Evolutionary conservation across 164 flowering plant genomes (phyloP).

Genomic region (Cinnamomum micranthum): DNA sequence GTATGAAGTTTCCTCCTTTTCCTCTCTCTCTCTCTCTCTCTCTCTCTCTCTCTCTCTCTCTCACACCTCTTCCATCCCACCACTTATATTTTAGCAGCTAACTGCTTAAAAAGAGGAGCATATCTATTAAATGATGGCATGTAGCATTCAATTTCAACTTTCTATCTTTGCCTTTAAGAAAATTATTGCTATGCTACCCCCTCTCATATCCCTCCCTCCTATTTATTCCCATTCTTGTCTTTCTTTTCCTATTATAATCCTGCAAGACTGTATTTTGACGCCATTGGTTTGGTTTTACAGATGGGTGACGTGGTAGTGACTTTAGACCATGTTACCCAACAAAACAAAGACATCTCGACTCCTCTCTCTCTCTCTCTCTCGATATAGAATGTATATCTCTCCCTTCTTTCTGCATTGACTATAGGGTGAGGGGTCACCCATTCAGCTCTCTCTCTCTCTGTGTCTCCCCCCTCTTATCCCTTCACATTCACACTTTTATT

Average conservation of each 20-base stretch:
- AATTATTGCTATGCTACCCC: background rate
- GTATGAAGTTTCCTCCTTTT: background rate
- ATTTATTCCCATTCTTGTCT: background rate
- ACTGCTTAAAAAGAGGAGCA: constrained; percentile 5
- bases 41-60: constrained; percentile 14
- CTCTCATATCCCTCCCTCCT: background rate
- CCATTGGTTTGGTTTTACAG: constrained; percentile 5
- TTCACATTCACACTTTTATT: constrained; percentile 4
- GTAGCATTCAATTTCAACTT: constrained; percentile 1
- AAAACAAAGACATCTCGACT: background rate
- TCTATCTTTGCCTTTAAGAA: background rate
- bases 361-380: background rate
- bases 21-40: constrained; percentile 5
- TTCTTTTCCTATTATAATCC: background rate
- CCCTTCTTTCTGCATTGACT: background rate
- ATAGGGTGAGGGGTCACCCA: background rate
- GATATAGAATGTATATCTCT: background rate
- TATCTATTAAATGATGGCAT: background rate
- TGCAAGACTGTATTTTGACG: constrained; percentile 3
- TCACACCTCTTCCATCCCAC: constrained; percentile 3
- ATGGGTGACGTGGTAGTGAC: constrained; percentile 8
- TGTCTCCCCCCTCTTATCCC: background rate
- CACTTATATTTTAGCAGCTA: background rate
- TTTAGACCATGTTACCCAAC: background rate
- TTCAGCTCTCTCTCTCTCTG: background rate